These are phyloP conservation scores for Aspergillus novoparasiticus DNA, from an alignment of 2,329 filamentous ascomycete species.

Conservation along the genomic window DNA sequence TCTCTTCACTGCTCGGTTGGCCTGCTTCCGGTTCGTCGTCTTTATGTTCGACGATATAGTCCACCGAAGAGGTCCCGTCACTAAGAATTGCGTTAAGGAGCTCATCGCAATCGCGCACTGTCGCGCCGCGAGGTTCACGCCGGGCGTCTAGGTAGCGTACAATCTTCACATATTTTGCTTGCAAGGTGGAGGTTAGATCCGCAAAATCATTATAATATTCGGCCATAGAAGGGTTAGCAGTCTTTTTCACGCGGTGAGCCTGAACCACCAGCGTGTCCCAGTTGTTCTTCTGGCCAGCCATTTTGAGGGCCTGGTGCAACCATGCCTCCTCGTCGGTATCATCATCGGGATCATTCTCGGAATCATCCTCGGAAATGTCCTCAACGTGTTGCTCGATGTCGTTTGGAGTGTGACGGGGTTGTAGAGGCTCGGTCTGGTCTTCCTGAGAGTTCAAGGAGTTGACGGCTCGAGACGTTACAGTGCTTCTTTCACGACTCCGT, in stretches of 20 bases:
- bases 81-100: neutral
- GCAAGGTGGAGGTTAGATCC: conserved; percentile 5
- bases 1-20: conserved; percentile 6
- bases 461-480: neutral
- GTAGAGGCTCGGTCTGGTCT: neutral
- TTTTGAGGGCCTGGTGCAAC: conserved; percentile 22
- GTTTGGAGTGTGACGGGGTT: neutral
- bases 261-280: conserved; percentile 24
- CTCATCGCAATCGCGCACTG: conserved; percentile 8
- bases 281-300: conserved; percentile 22
- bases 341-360: neutral
- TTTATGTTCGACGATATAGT: conserved; percentile 14
- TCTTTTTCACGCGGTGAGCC: conserved; percentile 9
- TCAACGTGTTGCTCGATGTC: neutral
- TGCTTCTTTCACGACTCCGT: neutral
- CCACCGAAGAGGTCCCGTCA: conserved; percentile 16
- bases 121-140: neutral
- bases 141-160: neutral
- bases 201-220: conserved; percentile 10
- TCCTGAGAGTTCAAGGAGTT: too few relatives aligned
- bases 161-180: conserved; percentile 8
- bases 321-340: neutral
- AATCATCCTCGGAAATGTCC: neutral
- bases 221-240: neutral
- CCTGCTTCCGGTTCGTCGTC: neutral